Percentiles rank a stretch among this genome's conserved stretches.
phyloP scores from a whole-genome alignment of 1,284 basidiomycete genomes.

The Jaminaea rosea region DNA sequence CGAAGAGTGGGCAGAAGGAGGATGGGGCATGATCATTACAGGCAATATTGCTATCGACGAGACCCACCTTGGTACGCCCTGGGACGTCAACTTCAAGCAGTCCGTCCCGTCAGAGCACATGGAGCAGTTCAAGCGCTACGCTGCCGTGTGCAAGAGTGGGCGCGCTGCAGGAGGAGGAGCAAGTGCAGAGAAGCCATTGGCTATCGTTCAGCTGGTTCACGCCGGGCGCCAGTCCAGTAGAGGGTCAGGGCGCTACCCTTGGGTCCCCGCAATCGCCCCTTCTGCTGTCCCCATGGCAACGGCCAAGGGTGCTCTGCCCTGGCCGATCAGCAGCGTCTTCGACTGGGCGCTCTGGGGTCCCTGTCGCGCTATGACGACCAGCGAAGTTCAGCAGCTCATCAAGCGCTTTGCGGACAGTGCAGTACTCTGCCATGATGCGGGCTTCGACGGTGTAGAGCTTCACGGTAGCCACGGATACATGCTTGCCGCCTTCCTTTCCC shows the following conservation, averaged over 20 bases:
- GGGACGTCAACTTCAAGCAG: conserved; percentile 58
- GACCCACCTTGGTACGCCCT: conserved; percentile 66
- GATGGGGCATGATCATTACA: conserved; percentile 82
- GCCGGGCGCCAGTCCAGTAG: conserved; percentile 74
- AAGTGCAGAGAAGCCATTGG: conserved; percentile 50
- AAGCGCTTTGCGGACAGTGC: conserved; percentile 65
- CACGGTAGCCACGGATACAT: conserved; percentile 74
- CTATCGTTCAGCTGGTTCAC: conserved; percentile 72
- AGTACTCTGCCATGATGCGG: conserved; percentile 58
- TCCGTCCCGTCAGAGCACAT: conserved; percentile 7
- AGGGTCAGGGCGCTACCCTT: conserved; percentile 58
- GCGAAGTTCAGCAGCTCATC: conserved; percentile 60
- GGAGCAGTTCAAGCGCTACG: conserved; percentile 20
- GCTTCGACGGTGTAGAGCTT: conserved; percentile 81
- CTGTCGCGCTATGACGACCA: conserved; percentile 53
- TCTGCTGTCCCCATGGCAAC: conserved; percentile 59
- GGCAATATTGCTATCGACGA: conserved; percentile 74
- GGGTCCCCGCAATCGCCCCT: conserved; percentile 62
- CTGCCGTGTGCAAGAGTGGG: conserved; percentile 24
- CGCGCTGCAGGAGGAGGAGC: too few relatives aligned
- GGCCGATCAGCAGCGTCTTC: conserved; percentile 34
- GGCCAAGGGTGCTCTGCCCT: conserved; percentile 8
- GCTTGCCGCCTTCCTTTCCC: conserved; percentile 72
- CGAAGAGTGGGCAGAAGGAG: conserved; percentile 62
- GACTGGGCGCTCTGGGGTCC: conserved; percentile 48